Evolutionary conservation across 2,329 filamentous ascomycete genomes (phyloP).

Genomic region (Hypoxylon sp.): DNA sequence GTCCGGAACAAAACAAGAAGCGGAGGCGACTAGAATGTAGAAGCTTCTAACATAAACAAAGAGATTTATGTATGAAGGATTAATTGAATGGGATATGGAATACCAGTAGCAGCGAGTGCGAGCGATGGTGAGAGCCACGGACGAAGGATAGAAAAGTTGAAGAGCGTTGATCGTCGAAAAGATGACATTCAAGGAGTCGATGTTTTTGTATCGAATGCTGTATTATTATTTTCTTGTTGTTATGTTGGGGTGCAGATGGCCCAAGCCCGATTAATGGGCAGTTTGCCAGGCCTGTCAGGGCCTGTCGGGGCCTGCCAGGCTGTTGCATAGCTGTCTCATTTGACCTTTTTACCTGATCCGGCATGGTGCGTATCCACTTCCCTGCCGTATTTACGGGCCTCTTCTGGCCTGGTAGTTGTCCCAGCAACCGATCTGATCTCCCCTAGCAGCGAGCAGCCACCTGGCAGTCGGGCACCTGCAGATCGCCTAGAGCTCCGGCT

Average conservation of each 20-base stretch:
- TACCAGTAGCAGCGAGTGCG: conserved; percentile 3
- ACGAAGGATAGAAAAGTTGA: conserved; percentile 14
- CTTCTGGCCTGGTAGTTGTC: conserved; percentile 32
- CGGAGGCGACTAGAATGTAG: not conserved
- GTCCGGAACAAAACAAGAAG: conserved; percentile 10
- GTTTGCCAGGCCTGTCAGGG: conserved; percentile 24
- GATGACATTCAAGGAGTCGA: conserved; percentile 32
- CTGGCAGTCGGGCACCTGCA: too few species aligned
- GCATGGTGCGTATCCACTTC: conserved; percentile 17
- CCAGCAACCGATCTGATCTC: conserved; percentile 38
- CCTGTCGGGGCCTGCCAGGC: too few species aligned
- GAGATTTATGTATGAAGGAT: conserved; percentile 4
- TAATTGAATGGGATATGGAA: conserved; percentile 4
- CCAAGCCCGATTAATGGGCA: too few species aligned
- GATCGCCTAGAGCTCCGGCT: too few species aligned
- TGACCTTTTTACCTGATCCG: conserved; percentile 35
- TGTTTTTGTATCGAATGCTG: conserved; percentile 44
- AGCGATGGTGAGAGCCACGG: conserved; percentile 4
- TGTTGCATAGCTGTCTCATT: conserved; percentile 39
- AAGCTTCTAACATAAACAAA: conserved; percentile 26
- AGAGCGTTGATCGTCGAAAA: conserved; percentile 24
- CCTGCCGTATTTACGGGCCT: conserved; percentile 31
- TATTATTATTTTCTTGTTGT: conserved; percentile 44
- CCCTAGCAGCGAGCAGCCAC: too few species aligned
- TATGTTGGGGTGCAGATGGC: conserved; percentile 38